Percentiles rank a stretch among this genome's conserved stretches.
These are phyloP conservation scores for Chlamydomonas reinhardtii DNA, from an alignment of 163 green algal species.

Conservation along the genomic window DNA sequence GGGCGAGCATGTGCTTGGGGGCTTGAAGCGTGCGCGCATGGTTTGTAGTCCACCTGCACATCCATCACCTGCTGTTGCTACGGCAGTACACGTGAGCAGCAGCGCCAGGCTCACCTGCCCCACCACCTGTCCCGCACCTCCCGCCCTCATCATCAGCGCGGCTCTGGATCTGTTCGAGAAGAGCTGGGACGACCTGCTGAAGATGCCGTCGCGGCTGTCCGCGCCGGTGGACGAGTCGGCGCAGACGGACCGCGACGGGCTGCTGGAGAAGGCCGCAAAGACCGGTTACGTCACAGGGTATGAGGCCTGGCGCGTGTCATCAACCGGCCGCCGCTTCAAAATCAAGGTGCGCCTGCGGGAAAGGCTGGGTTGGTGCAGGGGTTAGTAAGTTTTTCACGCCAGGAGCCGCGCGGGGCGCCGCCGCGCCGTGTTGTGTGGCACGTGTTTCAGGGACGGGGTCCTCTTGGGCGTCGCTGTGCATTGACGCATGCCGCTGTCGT, in stretches of 20 bases:
- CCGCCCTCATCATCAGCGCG: not conserved
- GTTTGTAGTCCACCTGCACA: not conserved
- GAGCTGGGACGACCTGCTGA: conserved; percentile 48
- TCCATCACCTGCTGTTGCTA: too few relatives aligned
- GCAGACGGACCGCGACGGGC: conserved; percentile 37
- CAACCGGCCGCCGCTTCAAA: conserved; percentile 59
- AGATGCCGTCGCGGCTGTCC: conserved; percentile 36
- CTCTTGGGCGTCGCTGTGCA: too few relatives aligned
- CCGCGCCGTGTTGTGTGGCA: too few relatives aligned
- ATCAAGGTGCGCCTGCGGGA: conserved; percentile 11
- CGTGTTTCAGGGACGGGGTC: too few relatives aligned
- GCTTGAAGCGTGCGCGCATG: not conserved
- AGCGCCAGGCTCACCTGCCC: not conserved
- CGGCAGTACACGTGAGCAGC: not conserved
- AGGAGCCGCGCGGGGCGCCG: too few relatives aligned
- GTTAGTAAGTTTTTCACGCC: too few relatives aligned
- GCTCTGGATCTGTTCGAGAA: conserved; percentile 28
- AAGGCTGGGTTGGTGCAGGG: too few relatives aligned
- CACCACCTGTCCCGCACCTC: not conserved
- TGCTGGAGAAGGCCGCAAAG: conserved; percentile 52
- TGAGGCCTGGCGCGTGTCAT: conserved; percentile 51
- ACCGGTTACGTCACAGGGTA: conserved; percentile 13
- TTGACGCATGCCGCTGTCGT: too few relatives aligned
- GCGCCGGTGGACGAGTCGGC: not conserved
- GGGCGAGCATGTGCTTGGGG: too few relatives aligned